Conservation (phyloP, 768 basidiomycete genomes). For the Lentinula aciculospora region DNA sequence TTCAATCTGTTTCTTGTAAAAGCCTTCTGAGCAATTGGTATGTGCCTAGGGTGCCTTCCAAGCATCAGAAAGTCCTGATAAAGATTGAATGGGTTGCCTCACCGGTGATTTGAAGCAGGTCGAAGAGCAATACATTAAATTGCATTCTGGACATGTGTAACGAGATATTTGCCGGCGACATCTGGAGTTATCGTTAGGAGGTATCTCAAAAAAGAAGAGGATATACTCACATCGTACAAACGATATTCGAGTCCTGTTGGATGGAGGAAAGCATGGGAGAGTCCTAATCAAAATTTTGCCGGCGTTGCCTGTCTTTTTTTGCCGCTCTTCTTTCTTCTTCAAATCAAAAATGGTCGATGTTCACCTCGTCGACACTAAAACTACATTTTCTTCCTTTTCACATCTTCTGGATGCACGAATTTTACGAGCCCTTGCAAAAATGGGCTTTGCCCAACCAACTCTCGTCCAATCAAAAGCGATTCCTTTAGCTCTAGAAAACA, state of each 20-base stretch:
- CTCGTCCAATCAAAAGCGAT: slow-evolving; percentile 90
- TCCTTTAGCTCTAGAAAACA: slow-evolving; percentile 82
- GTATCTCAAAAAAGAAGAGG: background rate
- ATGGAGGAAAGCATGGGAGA: background rate
- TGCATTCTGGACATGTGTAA: slow-evolving; percentile 81
- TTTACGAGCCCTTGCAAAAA: slow-evolving; percentile 84
- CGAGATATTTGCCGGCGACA: slow-evolving; percentile 72
- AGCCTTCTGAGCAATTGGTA: slow-evolving; percentile 72
- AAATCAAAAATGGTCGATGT: slow-evolving; percentile 35
- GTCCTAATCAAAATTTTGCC: background rate
- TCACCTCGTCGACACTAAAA: slow-evolving; percentile 39
- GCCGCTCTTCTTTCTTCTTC: background rate
- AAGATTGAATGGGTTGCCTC: slow-evolving; percentile 15
- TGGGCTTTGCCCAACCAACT: slow-evolving; percentile 87
- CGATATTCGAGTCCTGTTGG: slow-evolving; percentile 14
- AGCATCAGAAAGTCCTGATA: background rate
- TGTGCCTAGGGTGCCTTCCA: slow-evolving; percentile 40
- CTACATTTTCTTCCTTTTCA: slow-evolving; percentile 58
- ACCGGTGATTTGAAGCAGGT: slow-evolving; percentile 75
- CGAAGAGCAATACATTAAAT: slow-evolving; percentile 75
- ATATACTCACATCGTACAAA: slow-evolving; percentile 40
- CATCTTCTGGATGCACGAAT: slow-evolving; percentile 81
- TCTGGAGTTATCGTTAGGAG: slow-evolving; percentile 27
- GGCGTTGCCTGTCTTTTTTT: background rate
- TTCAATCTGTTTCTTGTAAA: slow-evolving; percentile 75